Percentiles rank a stretch among this genome's conserved stretches.
These are phyloP conservation scores for Priceomyces haplophilus DNA, from an alignment of 805 yeast genomes.

Conservation along the genomic window DNA sequence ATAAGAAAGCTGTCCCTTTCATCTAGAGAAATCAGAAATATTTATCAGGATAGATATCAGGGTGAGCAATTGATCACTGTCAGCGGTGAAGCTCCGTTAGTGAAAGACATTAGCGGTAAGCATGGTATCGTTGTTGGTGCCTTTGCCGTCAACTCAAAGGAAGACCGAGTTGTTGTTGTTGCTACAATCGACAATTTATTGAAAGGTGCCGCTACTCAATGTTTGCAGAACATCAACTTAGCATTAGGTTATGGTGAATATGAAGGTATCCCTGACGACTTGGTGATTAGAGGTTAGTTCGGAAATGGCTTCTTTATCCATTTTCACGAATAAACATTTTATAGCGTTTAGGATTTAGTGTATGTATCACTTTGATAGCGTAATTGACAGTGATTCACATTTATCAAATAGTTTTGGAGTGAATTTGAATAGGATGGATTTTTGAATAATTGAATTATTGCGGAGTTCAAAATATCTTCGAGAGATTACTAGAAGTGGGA, in stretches of 20 bases:
- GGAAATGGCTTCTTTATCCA: neutral
- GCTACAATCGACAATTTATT: slow-evolving; percentile 94
- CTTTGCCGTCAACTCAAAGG: slow-evolving; percentile 84
- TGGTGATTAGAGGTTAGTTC: slow-evolving; percentile 46
- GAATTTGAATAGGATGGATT: too few species aligned
- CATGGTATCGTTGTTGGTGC: slow-evolving; percentile 97
- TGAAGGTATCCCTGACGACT: slow-evolving; percentile 85
- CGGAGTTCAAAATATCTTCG: too few species aligned
- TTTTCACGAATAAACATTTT: neutral
- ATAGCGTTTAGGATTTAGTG: neutral
- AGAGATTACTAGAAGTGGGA: too few species aligned
- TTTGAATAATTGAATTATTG: too few species aligned
- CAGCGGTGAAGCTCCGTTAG: slow-evolving; percentile 90
- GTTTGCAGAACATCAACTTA: slow-evolving; percentile 92
- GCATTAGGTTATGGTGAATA: slow-evolving; percentile 88
- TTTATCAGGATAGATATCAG: slow-evolving; percentile 84
- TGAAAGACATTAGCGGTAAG: slow-evolving; percentile 85
- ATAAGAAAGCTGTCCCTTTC: slow-evolving; percentile 63
- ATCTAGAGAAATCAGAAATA: slow-evolving; percentile 75
- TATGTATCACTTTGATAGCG: neutral
- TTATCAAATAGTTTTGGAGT: too few species aligned
- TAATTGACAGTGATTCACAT: neutral
- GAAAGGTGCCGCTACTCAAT: slow-evolving; percentile 99
- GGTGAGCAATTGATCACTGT: slow-evolving; percentile 83
- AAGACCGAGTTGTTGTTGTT: slow-evolving; percentile 87